Evolutionary conservation across 75 land plant species (phyloP), one percentile per base, ranked within the genome.

Genomic region (Chamaecyparis obtusa): DNA sequence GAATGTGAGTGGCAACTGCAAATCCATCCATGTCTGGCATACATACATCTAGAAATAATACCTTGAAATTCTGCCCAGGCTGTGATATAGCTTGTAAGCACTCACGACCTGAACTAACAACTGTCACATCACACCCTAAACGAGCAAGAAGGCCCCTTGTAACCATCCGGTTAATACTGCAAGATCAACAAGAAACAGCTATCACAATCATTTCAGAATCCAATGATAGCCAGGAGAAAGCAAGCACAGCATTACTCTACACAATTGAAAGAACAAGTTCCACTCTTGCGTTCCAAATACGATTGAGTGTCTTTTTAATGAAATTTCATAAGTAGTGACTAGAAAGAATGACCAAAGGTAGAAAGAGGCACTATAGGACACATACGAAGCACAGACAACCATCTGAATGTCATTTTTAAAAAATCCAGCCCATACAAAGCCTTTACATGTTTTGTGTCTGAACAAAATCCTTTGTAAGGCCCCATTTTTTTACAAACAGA

Each of bases 21-120:
- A 88, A 95, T 27, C 96, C 94, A 80, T 95, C 98, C 89, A 91
- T 84, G 6, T 91, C 96, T n/a, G 94, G 91, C 90, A 94, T 90
- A 85, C 89, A 89, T 2, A 95, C 91, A 81, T 96, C 96, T 35
- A 95, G 69, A 57, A 96, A 87, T 3, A 96, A 87, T 46, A 96
- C 89, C 64, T 88, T 93, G 74, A 92, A 92, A 36, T 39, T 57
- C 35, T 88, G 84, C 14, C 84, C 76, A 85, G 90, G 85, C 78
- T 96, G 92, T 21, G 93, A 91, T 24, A 96, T 83, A 8, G 83
- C 80, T 60, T 89, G 91, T 74, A 95, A 84, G 83, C 93, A 92
- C 81, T 94, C 94, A 0, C 89, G 88, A 57, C 86, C 91, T 16
- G 94, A 87, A 76, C 86, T 84, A 5, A 86, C 94, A 13, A 86